These are phyloP conservation scores for Dacryopinax spathularia DNA, from an alignment of 768 basidiomycete genomes.

Conservation along the genomic window DNA sequence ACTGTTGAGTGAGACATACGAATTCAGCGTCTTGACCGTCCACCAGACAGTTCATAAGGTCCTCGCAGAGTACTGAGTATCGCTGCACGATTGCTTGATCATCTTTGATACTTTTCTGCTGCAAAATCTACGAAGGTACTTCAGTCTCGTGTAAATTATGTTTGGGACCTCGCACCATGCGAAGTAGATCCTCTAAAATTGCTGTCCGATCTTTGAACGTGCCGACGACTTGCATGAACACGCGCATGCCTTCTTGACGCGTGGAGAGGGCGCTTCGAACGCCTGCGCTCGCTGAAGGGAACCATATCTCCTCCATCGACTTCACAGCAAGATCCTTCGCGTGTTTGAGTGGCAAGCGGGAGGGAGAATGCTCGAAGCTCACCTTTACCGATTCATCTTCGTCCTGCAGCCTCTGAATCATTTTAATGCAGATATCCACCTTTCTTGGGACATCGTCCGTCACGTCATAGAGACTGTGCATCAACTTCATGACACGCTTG, in stretches of 20 bases:
- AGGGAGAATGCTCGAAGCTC: neutral
- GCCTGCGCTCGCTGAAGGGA: constrained; percentile 23
- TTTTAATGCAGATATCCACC: constrained; percentile 65
- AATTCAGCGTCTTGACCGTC: constrained; percentile 74
- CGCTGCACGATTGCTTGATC: constrained; percentile 41
- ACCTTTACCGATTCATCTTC: constrained; percentile 87
- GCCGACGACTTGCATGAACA: constrained; percentile 65
- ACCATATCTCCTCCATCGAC: constrained; percentile 85
- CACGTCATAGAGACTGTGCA: constrained; percentile 65
- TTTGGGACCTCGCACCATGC: constrained; percentile 32
- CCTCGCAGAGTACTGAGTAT: constrained; percentile 73
- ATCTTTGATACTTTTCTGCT: constrained; percentile 48
- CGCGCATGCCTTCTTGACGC: neutral
- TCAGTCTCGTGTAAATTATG: neutral
- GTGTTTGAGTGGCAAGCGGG: constrained; percentile 1
- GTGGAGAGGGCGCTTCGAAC: constrained; percentile 11
- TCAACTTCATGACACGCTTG: constrained; percentile 89
- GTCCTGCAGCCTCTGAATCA: constrained; percentile 75
- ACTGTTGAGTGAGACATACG: constrained; percentile 24
- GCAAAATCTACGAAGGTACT: constrained; percentile 37
- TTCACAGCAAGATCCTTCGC: constrained; percentile 67
- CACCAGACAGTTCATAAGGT: constrained; percentile 73
- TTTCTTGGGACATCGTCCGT: constrained; percentile 45
- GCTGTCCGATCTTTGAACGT: constrained; percentile 73
- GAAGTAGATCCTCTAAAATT: constrained; percentile 69